Base-by-base conservation (phyloP, 1,284 basidiomycete genomes). In the Puccinia polysora region DNA sequence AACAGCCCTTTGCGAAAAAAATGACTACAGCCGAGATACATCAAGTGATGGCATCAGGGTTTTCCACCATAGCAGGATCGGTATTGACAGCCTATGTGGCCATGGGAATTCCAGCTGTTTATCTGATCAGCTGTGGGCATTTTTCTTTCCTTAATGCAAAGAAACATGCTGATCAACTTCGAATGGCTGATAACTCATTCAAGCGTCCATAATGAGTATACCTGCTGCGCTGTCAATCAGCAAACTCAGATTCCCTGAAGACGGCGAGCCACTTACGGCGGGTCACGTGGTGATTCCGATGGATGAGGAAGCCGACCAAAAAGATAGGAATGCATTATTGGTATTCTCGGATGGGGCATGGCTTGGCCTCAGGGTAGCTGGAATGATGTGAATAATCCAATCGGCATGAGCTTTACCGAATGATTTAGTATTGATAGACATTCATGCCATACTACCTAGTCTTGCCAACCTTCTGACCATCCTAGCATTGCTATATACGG, bases 11-110 rank as follows among this genome's bases (percentile, higher is more conserved):
- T 79, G 87, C 92, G 75, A 88, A 91, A 79, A 80, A 87, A 65
- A 92, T 94, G 89, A 95, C 92, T 59, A 85, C 85, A 74, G 90
- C 90, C 64, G 92, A 95, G 81, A 82, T 94, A 34, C 91, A 94
- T 82, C 84, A 93, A 73, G 85, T 87, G 69, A 90, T 94, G 88
- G 90, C 89, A 40, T 93, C 90, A 73, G 92, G 91, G 82, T 91
- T 91, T 82, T 89, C 91, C 8, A 92, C 91, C 65, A 94, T 94
- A 76, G 88, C 91, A 67, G 92, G 92, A 60, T 90, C 90, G 67
- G 91, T 94, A 18, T 84, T 95, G 70, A 83, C 85, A 69, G 91
- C 90, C 52, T 95, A 94, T 80, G 89, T 94, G 77, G 82, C 81
- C 67, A 81, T 93, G 74, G 92, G 92, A 70, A 89, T 95, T 45